phyloP scores from a whole-genome alignment of 2,329 filamentous ascomycete species.

The Pestalotiopsis sp. region DNA sequence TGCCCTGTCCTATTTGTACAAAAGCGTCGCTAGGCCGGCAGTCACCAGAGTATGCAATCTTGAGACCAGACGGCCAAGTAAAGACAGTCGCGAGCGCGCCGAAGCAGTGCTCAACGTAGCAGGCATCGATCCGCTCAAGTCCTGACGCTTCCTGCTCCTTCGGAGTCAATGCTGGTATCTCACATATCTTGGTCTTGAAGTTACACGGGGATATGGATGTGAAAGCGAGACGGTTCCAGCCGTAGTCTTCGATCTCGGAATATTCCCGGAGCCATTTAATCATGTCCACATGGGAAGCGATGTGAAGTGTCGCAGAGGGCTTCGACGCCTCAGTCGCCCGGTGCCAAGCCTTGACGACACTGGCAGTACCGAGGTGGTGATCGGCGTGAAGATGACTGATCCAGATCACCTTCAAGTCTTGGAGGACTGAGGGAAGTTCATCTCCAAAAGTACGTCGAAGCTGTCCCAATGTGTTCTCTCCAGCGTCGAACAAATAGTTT shows the following conservation, averaged over 20 bases:
- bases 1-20: constrained; percentile 67
- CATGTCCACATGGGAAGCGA: constrained; percentile 75
- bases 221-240: constrained; percentile 54
- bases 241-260: constrained; percentile 74
- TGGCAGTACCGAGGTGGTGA: constrained; percentile 85
- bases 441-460: constrained; percentile 72
- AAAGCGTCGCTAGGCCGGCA: constrained; percentile 79
- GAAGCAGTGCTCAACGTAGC: constrained; percentile 76
- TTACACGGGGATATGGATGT: constrained; percentile 11
- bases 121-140: constrained; percentile 67
- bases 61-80: constrained; percentile 78
- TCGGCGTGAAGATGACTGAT: constrained; percentile 97
- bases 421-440: constrained; percentile 72
- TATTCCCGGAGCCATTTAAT: constrained; percentile 79
- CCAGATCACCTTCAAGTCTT: constrained; percentile 79
- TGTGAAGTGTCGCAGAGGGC: constrained; percentile 49
- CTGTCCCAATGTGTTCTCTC: constrained; percentile 90
- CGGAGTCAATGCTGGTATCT: constrained; percentile 33
- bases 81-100: constrained; percentile 76
- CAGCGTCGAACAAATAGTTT: constrained; percentile 88
- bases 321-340: constrained; percentile 45
- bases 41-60: constrained; percentile 91
- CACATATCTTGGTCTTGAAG: constrained; percentile 9
- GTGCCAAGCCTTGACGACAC: constrained; percentile 83
- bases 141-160: constrained; percentile 55